phyloP scores from a whole-genome alignment of 129 eudicot species.

The Heracleum sosnowskyi region DNA sequence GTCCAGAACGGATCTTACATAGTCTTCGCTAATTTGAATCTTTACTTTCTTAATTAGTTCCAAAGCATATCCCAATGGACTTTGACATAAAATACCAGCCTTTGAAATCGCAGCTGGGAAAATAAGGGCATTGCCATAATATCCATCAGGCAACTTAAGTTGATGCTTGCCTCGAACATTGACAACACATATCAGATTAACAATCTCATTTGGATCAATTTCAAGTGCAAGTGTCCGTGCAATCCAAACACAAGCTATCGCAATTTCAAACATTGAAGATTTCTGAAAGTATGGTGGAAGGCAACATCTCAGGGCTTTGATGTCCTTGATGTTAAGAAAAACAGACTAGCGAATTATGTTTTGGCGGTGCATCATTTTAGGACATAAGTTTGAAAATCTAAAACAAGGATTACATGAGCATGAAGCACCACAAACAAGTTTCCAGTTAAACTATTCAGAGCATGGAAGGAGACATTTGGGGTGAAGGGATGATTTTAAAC shows the following conservation, averaged over 20 bases:
- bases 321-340: conserved; percentile 21
- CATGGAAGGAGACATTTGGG: background rate
- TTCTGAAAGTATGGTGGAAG: conserved; percentile 13
- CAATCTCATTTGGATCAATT: conserved; percentile 15
- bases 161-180: conserved; percentile 14
- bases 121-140: conserved; percentile 27
- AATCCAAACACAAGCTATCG: conserved; percentile 34
- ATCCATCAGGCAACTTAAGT: conserved; percentile 30
- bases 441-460: background rate
- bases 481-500: background rate
- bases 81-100: conserved; percentile 13
- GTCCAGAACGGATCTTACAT: conserved; percentile 24
- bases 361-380: background rate
- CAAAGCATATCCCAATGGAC: conserved; percentile 23
- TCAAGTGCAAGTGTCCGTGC: conserved; percentile 32
- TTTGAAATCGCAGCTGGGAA: conserved; percentile 20
- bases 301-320: conserved; percentile 8
- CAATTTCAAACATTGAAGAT: conserved; percentile 22
- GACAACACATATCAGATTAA: conserved; percentile 8
- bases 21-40: conserved; percentile 21
- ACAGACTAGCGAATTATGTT: conserved; percentile 7
- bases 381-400: too few relatives aligned
- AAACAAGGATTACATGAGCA: background rate
- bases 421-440: background rate
- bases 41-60: conserved; percentile 25